Conservation (phyloP, 345 rosid genomes). For the thale cress (Arabidopsis thaliana) region DNA sequence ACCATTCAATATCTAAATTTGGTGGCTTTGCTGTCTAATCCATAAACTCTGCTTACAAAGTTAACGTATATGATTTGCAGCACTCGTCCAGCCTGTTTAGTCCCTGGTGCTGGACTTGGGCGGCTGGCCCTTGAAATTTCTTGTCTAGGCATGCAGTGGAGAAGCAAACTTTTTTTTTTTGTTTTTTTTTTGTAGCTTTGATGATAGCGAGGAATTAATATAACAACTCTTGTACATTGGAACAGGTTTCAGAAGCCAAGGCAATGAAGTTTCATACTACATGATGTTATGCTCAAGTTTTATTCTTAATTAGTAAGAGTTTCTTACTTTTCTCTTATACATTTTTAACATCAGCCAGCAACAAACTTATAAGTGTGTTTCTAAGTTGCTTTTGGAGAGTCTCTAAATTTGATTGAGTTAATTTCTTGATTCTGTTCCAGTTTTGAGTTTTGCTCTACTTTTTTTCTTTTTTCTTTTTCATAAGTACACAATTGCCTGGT, state of each 20-base stretch:
- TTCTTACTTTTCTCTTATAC: constrained; percentile 1
- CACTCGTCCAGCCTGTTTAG: constrained; percentile 92
- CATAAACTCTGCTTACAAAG: constrained; percentile 27
- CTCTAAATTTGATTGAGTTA: constrained; percentile 3
- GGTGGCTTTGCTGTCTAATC: constrained; percentile 17
- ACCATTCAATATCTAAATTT: background rate
- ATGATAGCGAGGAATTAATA: background rate
- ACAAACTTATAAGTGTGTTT: background rate
- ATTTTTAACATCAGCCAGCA: background rate
- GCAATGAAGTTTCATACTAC: constrained; percentile 98
- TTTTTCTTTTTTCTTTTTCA: constrained; percentile 20
- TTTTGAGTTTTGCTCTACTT: constrained; percentile 23
- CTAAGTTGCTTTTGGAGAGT: constrained; percentile 18
- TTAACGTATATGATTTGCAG: constrained; percentile 32
- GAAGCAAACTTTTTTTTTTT: background rate
- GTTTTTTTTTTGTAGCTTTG: background rate
- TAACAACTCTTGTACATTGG: constrained; percentile 34
- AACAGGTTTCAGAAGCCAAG: constrained; percentile 96
- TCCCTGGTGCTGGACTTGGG: constrained; percentile 99
- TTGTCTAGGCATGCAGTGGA: constrained; percentile 64
- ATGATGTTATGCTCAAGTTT: constrained; percentile 79
- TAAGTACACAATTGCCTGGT: constrained; percentile 60
- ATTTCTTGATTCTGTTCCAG: constrained; percentile 7
- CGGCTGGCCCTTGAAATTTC: constrained; percentile 97
- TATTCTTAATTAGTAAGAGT: constrained; percentile 61